Percentiles rank a stretch among this genome's conserved stretches.
Evolutionary conservation across 805 yeast species (phyloP).

Genomic region (Saturnispora bothae): DNA sequence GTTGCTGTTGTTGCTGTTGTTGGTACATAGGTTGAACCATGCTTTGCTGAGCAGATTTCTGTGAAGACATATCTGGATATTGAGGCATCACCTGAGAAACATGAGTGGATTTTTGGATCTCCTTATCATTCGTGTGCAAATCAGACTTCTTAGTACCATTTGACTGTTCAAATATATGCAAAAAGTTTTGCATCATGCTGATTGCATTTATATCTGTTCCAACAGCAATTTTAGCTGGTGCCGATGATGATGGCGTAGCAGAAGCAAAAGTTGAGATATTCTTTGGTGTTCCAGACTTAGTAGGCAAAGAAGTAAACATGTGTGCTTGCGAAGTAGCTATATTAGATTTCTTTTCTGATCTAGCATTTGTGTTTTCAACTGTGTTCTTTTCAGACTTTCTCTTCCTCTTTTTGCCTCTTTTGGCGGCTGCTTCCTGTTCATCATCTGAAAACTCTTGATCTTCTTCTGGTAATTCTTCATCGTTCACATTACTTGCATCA

Average conservation of each 20-base stretch:
- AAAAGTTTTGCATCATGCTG: conserved; percentile 12
- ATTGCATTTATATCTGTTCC: conserved; percentile 1
- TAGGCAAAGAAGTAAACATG: conserved; percentile 12
- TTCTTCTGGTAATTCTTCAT: conserved; percentile 86
- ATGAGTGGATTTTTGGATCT: too few relatives aligned
- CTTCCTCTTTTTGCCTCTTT: conserved; percentile 51
- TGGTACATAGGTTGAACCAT: not conserved
- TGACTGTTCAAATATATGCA: conserved; percentile 12
- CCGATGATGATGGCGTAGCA: not conserved
- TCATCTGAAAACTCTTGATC: conserved; percentile 96
- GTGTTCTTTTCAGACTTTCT: conserved; percentile 24
- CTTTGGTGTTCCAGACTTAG: conserved; percentile 7
- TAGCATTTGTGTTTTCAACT: not conserved
- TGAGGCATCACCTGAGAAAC: too few relatives aligned
- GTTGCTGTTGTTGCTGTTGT: conserved; percentile 10
- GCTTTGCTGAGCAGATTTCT: too few relatives aligned
- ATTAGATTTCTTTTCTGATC: conserved; percentile 7
- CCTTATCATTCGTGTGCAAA: too few relatives aligned
- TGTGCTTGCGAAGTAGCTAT: conserved; percentile 7
- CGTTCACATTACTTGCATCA: conserved; percentile 91
- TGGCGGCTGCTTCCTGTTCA: conserved; percentile 70
- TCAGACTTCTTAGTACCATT: not conserved
- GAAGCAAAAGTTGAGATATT: conserved; percentile 15
- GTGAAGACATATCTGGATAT: too few relatives aligned
- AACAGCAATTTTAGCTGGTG: too few relatives aligned